These are phyloP conservation scores for Colletotrichum gloeosporioides DNA, from an alignment of 2,329 filamentous ascomycete genomes.

Conservation along the genomic window DNA sequence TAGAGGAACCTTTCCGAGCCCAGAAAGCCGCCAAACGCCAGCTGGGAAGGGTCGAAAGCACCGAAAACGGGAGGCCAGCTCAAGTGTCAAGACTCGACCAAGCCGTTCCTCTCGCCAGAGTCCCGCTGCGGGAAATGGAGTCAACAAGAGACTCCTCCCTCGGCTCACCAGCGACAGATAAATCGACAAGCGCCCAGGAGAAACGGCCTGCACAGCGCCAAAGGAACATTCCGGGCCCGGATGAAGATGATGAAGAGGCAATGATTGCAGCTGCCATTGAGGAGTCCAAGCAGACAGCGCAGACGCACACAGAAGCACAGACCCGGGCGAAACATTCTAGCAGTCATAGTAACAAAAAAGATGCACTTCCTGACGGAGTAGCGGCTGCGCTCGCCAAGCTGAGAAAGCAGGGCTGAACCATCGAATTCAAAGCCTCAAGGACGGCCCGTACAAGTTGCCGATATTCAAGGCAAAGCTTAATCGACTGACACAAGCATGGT, in stretches of 20 bases:
- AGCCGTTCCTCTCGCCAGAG: constrained; percentile 43
- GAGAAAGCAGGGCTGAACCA: constrained; percentile 47
- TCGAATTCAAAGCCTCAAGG: background rate
- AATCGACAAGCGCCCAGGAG: constrained; percentile 1
- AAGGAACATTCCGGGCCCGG: constrained; percentile 40
- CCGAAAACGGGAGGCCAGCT: constrained; percentile 29
- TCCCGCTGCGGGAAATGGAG: constrained; percentile 47
- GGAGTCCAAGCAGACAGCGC: constrained; percentile 47
- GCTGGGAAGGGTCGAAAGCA: constrained; percentile 24
- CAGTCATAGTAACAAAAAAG: constrained; percentile 31
- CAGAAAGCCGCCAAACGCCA: constrained; percentile 68
- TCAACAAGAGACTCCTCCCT: constrained; percentile 21
- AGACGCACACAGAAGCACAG: constrained; percentile 27
- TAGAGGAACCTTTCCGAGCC: constrained; percentile 84
- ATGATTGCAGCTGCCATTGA: constrained; percentile 53
- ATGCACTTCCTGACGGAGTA: constrained; percentile 60
- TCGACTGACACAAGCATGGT: background rate
- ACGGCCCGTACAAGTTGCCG: background rate
- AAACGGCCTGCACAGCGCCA: constrained; percentile 38
- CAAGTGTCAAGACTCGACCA: constrained; percentile 37
- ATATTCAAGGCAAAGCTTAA: background rate
- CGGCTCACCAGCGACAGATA: constrained; percentile 25
- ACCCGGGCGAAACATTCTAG: constrained; percentile 19
- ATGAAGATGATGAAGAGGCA: constrained; percentile 55
- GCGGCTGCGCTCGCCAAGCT: constrained; percentile 67